Percentiles rank a stretch among this genome's conserved stretches.
Conservation (phyloP, 306 rosid species). For the Acacia crassicarpa region DNA sequence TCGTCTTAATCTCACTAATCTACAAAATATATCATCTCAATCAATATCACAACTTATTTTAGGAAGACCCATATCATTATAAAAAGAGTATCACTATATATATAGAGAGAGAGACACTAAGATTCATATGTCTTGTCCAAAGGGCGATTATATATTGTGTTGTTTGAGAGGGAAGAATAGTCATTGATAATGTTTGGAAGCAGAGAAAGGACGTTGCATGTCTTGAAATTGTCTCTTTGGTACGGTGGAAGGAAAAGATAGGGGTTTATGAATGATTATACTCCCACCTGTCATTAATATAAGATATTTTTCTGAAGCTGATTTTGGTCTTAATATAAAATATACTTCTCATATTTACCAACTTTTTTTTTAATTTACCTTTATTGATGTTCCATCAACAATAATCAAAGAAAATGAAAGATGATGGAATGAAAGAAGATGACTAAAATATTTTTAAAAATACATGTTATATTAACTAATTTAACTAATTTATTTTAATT, state of each 20-base stretch:
- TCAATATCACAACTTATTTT: not conserved
- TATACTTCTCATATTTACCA: no score
- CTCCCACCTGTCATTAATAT: no score
- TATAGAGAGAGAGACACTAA: no score
- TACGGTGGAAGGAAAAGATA: not conserved
- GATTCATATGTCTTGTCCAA: not conserved
- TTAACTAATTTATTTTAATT: no score
- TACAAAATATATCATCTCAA: not conserved
- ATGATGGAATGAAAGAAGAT: no score
- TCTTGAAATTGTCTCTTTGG: not conserved
- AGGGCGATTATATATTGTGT: not conserved
- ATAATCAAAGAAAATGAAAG: fast-evolving
- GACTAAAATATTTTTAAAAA: no score
- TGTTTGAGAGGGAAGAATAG: not conserved
- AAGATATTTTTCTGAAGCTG: no score
- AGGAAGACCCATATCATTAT: not conserved
- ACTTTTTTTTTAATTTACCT: no score
- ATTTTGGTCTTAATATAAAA: no score
- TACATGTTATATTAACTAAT: no score
- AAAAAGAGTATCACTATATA: no score
- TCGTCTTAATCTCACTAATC: not conserved
- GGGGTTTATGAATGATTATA: not conserved
- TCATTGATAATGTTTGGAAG: not conserved
- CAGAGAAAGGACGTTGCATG: not conserved
- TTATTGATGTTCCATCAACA: fast-evolving